phyloP scores from a whole-genome alignment of 2,329 filamentous ascomycete genomes.

The Lasiodiplodia sp. region DNA sequence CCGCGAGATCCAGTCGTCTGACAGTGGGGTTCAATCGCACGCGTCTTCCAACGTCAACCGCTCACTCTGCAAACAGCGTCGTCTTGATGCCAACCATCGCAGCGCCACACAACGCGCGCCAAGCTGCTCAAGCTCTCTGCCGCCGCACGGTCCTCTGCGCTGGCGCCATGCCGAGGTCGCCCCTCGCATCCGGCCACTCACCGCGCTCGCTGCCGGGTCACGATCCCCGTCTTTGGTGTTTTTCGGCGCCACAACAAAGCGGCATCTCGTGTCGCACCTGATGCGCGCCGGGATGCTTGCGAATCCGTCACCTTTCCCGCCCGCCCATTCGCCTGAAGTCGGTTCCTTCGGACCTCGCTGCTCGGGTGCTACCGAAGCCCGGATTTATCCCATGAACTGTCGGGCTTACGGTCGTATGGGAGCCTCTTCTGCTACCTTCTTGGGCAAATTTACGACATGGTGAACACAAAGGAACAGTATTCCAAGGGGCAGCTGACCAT shows the following conservation, averaged over 20 bases:
- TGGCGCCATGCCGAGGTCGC: constrained; percentile 14
- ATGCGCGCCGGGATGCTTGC: constrained; percentile 19
- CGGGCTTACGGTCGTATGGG: constrained; percentile 22
- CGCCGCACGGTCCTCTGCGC: neutral
- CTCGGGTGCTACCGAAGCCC: constrained; percentile 12
- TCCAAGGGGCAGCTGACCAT: constrained; percentile 2
- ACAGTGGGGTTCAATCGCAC: neutral
- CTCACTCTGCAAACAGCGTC: neutral
- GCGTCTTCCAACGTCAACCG: neutral
- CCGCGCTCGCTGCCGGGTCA: constrained; percentile 17
- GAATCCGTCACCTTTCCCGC: constrained; percentile 1
- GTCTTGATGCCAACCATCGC: neutral
- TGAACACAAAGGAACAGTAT: neutral
- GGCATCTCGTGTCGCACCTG: constrained; percentile 16
- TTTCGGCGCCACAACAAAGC: constrained; percentile 11
- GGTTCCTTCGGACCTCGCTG: constrained; percentile 13
- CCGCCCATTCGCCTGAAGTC: constrained; percentile 7
- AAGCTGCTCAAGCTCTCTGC: constrained; percentile 21
- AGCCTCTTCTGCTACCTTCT: neutral
- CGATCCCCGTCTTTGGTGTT: constrained; percentile 24
- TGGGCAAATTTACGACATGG: constrained; percentile 1
- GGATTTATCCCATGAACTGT: constrained; percentile 10
- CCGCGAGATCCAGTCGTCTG: constrained; percentile 2
- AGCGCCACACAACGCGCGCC: constrained; percentile 7
- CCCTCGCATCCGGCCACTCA: constrained; percentile 7